Evolutionary conservation across 306 rosid species (phyloP).

Genomic region (Lotus japonicus): DNA sequence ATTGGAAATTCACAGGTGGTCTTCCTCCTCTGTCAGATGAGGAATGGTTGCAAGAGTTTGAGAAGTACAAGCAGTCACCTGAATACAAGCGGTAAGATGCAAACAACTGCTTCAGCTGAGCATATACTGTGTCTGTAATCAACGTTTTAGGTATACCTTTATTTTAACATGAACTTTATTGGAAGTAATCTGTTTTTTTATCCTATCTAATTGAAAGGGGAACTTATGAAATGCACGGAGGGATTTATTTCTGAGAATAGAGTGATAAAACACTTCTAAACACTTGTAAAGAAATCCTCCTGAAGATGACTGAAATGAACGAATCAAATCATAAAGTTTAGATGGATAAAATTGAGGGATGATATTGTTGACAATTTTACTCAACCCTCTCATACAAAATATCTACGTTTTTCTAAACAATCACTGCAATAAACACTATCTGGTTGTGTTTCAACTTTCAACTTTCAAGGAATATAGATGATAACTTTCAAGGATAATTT

Average conservation of each 20-base stretch:
- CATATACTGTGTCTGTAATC: background rate
- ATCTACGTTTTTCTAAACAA: background rate
- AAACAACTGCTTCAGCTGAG: background rate
- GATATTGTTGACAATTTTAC: background rate
- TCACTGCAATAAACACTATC: too few relatives aligned
- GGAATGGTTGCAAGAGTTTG: conserved; percentile 72
- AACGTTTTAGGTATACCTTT: background rate
- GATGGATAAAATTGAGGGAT: background rate
- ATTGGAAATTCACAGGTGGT: conserved; percentile 74
- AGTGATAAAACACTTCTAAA: background rate
- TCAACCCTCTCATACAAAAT: background rate
- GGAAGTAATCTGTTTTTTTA: background rate
- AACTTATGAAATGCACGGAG: background rate
- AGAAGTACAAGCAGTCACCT: conserved; percentile 79
- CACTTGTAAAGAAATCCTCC: background rate
- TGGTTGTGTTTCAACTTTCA: too few relatives aligned
- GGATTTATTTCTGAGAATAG: background rate
- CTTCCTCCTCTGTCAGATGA: conserved; percentile 69
- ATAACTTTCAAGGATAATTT: too few relatives aligned
- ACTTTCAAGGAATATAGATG: too few relatives aligned
- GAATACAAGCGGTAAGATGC: conserved; percentile 68
- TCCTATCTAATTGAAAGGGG: too few relatives aligned
- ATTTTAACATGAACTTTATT: background rate
- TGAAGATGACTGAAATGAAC: background rate
- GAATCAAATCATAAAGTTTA: background rate